Percentiles rank a stretch among this genome's conserved stretches.
These are phyloP conservation scores for Didymella arachidicola DNA, from an alignment of 2,329 filamentous ascomycete species.

Conservation along the genomic window DNA sequence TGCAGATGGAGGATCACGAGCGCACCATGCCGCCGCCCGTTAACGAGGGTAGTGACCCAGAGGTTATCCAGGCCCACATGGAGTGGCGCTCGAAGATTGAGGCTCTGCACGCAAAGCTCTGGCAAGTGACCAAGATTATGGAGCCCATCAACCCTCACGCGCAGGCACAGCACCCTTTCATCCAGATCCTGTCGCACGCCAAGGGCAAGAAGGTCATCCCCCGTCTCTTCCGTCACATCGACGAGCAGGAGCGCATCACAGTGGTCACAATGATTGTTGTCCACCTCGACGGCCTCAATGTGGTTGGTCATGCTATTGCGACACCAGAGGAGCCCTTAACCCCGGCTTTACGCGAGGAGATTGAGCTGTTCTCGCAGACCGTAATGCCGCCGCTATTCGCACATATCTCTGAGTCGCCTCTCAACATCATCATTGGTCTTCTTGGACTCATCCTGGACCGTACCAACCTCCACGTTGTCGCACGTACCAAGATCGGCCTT, in stretches of 20 bases:
- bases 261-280: slow-evolving; percentile 96
- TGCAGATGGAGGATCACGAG: slow-evolving; percentile 94
- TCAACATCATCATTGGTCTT: slow-evolving; percentile 90
- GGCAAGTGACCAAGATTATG: slow-evolving; percentile 88
- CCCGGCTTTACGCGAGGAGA: slow-evolving; percentile 79
- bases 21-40: slow-evolving; percentile 76
- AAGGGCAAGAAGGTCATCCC: slow-evolving; percentile 98
- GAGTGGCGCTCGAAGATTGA: slow-evolving; percentile 79
- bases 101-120: slow-evolving; percentile 79
- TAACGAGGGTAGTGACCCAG: slow-evolving; percentile 69
- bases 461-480: slow-evolving; percentile 83
- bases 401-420: slow-evolving; percentile 87
- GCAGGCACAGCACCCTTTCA: slow-evolving; percentile 82
- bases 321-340: slow-evolving; percentile 74
- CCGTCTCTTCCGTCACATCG: slow-evolving; percentile 91
- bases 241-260: slow-evolving; percentile 90
- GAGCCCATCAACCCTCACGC: slow-evolving; percentile 78
- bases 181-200: slow-evolving; percentile 89
- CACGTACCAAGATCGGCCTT: slow-evolving; percentile 85
- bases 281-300: slow-evolving; percentile 89
- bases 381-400: slow-evolving; percentile 91
- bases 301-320: slow-evolving; percentile 82
- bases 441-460: slow-evolving; percentile 83
- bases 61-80: slow-evolving; percentile 75
- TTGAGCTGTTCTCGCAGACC: slow-evolving; percentile 86